A percentile compares a stretch with the other conserved stretches of the same genome.
Evolutionary conservation across 2,329 filamentous ascomycete genomes (phyloP).

Genomic region (Pseudogymnoascus sp.): DNA sequence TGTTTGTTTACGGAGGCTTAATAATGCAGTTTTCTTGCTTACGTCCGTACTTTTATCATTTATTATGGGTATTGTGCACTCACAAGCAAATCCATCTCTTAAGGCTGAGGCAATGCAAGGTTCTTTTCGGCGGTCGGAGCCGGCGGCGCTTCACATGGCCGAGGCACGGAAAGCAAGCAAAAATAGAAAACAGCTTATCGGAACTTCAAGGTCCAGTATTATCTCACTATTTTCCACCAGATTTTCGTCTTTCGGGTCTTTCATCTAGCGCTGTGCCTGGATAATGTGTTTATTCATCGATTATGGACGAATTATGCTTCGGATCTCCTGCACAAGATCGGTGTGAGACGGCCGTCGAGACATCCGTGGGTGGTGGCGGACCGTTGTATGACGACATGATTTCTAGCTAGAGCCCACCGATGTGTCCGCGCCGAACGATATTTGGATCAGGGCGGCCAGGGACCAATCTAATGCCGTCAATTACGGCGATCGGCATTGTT

Average conservation of each 20-base stretch:
- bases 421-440: not conserved
- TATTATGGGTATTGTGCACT: not conserved
- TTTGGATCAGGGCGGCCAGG: not conserved
- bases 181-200: slow-evolving; percentile 3
- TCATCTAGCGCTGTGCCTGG: not conserved
- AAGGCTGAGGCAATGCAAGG: not conserved
- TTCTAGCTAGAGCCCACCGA: not conserved
- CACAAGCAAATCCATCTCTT: not conserved
- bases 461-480: not conserved
- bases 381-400: slow-evolving; percentile 7
- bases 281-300: slow-evolving; percentile 4
- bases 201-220: slow-evolving; percentile 4
- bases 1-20: not conserved
- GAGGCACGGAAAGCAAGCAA: not conserved
- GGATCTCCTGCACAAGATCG: not conserved
- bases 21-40: slow-evolving; percentile 6
- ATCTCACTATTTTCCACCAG: not conserved
- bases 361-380: not conserved
- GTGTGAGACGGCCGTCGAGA: slow-evolving; percentile 2
- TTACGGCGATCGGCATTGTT: not conserved
- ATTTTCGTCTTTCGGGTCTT: not conserved
- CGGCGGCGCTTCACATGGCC: not conserved
- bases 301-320: slow-evolving; percentile 1
- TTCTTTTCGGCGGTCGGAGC: not conserved
- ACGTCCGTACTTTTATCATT: not conserved